These are phyloP conservation scores for Pelargonium myrrhifolium DNA, from an alignment of 441 rosid genomes.

Conservation along the genomic window DNA sequence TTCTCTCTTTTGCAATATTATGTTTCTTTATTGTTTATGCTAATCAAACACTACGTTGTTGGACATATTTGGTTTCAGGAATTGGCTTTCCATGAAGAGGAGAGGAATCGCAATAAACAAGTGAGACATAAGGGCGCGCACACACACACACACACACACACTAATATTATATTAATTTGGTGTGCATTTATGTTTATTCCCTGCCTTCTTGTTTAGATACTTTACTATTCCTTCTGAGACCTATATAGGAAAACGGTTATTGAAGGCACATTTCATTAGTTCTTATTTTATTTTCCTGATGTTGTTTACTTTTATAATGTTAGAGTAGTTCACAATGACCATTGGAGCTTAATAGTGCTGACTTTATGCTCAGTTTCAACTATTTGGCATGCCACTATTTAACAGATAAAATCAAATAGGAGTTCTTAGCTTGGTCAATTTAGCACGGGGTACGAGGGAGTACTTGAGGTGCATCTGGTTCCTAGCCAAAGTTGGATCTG, in stretches of 20 bases:
- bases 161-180: not conserved
- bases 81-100: slow-evolving; percentile 57
- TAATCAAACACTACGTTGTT: not conserved
- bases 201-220: slow-evolving; percentile 10
- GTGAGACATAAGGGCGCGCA: slow-evolving; percentile 23
- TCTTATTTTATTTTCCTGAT: slow-evolving; percentile 3
- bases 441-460: too few species aligned
- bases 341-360: not conserved
- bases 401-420: too few species aligned
- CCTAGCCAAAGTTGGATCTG: not conserved
- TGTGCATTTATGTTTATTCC: slow-evolving; percentile 1
- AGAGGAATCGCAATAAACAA: slow-evolving; percentile 59
- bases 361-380: not conserved
- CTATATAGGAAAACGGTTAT: not conserved
- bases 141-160: too few species aligned
- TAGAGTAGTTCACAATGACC: too few species aligned
- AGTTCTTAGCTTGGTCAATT: too few species aligned
- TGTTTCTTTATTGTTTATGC: slow-evolving; percentile 10
- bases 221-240: slow-evolving; percentile 1
- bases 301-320: not conserved
- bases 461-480: too few species aligned
- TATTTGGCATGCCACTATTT: too few species aligned
- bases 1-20: slow-evolving; percentile 6
- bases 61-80: slow-evolving; percentile 36
- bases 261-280: slow-evolving; percentile 3